phyloP scores from a whole-genome alignment of 495 filamentous ascomycete genomes.

The Tricharina praecox region DNA sequence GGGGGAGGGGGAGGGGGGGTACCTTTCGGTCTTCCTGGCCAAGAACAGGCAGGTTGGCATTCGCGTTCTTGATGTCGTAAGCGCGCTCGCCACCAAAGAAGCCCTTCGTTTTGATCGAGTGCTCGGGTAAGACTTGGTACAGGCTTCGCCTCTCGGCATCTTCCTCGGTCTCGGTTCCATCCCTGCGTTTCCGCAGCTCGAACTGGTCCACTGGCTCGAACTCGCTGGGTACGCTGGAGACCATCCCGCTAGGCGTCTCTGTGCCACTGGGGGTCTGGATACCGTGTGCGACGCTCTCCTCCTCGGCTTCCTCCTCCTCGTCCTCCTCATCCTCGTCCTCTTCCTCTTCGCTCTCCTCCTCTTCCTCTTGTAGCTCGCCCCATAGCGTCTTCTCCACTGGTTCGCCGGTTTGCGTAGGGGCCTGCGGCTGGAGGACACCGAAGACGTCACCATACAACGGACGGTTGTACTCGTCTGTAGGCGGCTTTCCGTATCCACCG shows the following conservation, averaged over 20 bases:
- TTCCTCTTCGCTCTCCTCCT: slow-evolving; percentile 66
- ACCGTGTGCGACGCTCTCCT: slow-evolving; percentile 48
- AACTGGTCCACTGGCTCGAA: slow-evolving; percentile 62
- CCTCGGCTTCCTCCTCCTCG: slow-evolving; percentile 55
- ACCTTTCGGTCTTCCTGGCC: slow-evolving; percentile 59
- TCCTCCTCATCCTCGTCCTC: slow-evolving; percentile 47
- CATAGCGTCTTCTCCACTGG: slow-evolving; percentile 77
- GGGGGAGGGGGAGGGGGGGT: background rate
- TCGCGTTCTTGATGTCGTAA: slow-evolving; percentile 58
- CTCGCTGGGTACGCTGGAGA: slow-evolving; percentile 63
- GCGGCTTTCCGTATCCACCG: slow-evolving; percentile 90
- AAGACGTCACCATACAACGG: slow-evolving; percentile 90
- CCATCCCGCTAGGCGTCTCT: slow-evolving; percentile 67
- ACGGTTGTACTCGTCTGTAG: slow-evolving; percentile 75
- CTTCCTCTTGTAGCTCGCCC: slow-evolving; percentile 80
- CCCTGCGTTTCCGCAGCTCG: slow-evolving; percentile 71
- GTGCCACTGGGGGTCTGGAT: slow-evolving; percentile 57
- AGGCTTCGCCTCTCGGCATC: slow-evolving; percentile 51
- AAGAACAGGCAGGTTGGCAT: slow-evolving; percentile 51
- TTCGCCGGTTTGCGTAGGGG: slow-evolving; percentile 43
- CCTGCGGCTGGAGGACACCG: slow-evolving; percentile 51
- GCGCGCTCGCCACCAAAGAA: slow-evolving; percentile 91
- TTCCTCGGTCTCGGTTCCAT: slow-evolving; percentile 82
- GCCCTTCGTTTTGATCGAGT: slow-evolving; percentile 61
- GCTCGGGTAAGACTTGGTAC: slow-evolving; percentile 82